These are phyloP conservation scores for Naematelia aurantialba DNA, from an alignment of 768 basidiomycete genomes.

Conservation along the genomic window DNA sequence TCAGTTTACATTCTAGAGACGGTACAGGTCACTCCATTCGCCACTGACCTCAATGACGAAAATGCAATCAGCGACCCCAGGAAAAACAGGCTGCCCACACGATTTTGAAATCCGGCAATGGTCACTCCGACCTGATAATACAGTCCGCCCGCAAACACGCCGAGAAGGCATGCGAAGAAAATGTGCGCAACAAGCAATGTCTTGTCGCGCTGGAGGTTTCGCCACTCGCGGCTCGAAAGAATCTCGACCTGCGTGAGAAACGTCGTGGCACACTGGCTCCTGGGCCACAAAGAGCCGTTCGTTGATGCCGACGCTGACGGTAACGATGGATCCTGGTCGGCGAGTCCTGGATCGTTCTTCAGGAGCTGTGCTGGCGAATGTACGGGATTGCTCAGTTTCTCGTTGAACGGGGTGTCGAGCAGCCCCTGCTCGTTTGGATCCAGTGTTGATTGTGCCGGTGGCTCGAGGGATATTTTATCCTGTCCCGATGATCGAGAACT, in stretches of 20 bases:
- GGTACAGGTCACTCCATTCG: neutral
- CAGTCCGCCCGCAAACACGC: constrained; percentile 83
- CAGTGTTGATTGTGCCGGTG: neutral
- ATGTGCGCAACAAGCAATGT: constrained; percentile 78
- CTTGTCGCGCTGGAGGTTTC: constrained; percentile 74
- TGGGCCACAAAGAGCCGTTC: constrained; percentile 20
- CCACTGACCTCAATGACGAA: constrained; percentile 62
- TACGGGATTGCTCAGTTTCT: constrained; percentile 15
- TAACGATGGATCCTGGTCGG: constrained; percentile 5
- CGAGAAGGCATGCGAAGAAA: constrained; percentile 64
- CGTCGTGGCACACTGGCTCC: constrained; percentile 61
- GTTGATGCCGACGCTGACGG: too few species aligned
- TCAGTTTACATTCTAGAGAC: neutral
- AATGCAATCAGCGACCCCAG: constrained; percentile 87
- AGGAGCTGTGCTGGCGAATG: constrained; percentile 4
- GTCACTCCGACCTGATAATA: constrained; percentile 75
- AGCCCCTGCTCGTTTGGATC: neutral
- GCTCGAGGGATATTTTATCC: neutral
- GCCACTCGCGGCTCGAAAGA: constrained; percentile 79
- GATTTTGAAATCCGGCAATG: constrained; percentile 84
- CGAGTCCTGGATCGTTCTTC: constrained; percentile 1
- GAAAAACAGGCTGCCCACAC: constrained; percentile 94
- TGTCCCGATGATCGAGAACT: constrained; percentile 3
- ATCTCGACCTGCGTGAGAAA: constrained; percentile 86
- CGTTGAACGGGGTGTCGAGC: constrained; percentile 15